A percentile compares a stretch with the other conserved stretches of the same genome.
Conservation (phyloP, 2,329 filamentous ascomycete genomes). For the Ilyonectria robusta region DNA sequence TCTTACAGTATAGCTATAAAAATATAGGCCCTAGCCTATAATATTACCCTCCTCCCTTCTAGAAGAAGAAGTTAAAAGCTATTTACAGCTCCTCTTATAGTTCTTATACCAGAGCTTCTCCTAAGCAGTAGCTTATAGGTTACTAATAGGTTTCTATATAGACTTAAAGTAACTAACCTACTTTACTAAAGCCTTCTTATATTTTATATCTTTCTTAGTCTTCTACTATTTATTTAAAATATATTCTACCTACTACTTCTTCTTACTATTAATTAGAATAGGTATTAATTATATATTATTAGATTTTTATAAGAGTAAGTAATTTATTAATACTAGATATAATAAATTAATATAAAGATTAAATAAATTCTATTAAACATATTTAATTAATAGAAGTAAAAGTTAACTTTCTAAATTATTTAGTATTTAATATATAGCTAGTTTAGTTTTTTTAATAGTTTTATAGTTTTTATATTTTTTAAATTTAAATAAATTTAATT, state of each 20-base stretch:
- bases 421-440: neutral
- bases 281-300: neutral
- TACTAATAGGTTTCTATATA: too few relatives aligned
- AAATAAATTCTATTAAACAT: neutral
- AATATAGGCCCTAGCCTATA: too few relatives aligned
- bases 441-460: slow-evolving; percentile 3
- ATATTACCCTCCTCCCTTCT: too few relatives aligned
- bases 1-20: too few relatives aligned
- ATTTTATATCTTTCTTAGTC: too few relatives aligned
- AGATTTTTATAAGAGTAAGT: neutral
- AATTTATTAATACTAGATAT: neutral
- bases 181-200: too few relatives aligned
- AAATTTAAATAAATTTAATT: neutral
- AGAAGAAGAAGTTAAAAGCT: too few relatives aligned
- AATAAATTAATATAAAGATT: slow-evolving; percentile 1
- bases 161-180: too few relatives aligned
- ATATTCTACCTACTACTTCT: neutral
- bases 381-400: neutral
- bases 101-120: too few relatives aligned
- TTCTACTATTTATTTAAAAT: too few relatives aligned
- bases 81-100: too few relatives aligned
- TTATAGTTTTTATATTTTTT: neutral
- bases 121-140: too few relatives aligned
- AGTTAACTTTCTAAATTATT: slow-evolving; percentile 1
- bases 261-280: slow-evolving; percentile 5